These are phyloP conservation scores for Coccomyxa subellipsoidea DNA, from an alignment of 163 green algal species.

Conservation along the genomic window DNA sequence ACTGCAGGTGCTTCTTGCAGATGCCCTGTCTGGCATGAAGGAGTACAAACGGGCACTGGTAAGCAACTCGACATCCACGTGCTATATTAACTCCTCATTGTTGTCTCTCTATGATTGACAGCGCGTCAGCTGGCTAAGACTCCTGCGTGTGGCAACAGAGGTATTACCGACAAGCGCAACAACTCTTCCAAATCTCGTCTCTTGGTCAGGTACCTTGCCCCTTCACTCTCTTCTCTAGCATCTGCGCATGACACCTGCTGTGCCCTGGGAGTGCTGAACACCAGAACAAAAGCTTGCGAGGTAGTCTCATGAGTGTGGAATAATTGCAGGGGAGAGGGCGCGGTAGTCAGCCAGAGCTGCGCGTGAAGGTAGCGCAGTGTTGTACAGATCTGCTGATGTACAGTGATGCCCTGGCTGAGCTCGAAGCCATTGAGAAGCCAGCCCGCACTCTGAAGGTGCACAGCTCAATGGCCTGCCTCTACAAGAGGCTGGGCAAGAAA, in stretches of 20 bases:
- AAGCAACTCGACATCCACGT: too few relatives aligned
- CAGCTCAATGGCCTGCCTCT: background rate
- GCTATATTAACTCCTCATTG: too few relatives aligned
- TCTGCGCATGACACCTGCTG: too few relatives aligned
- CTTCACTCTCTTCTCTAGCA: background rate
- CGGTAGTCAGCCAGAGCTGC: background rate
- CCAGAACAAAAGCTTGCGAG: too few relatives aligned
- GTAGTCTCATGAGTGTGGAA: too few relatives aligned
- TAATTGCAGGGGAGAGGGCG: too few relatives aligned
- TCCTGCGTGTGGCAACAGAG: background rate
- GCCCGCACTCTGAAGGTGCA: background rate
- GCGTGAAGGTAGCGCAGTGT: background rate
- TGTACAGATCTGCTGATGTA: background rate
- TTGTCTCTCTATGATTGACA: too few relatives aligned
- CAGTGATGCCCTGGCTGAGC: background rate
- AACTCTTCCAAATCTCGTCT: background rate
- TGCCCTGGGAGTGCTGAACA: too few relatives aligned
- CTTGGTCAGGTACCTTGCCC: background rate
- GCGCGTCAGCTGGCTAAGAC: too few relatives aligned
- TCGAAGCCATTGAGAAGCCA: background rate
- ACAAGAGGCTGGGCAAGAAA: background rate
- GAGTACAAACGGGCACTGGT: background rate
- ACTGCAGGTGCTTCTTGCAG: background rate
- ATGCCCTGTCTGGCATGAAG: background rate
- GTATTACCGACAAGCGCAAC: background rate